Evolutionary conservation across 768 basidiomycete species (phyloP).

Genomic region (Mycena vulgaris): DNA sequence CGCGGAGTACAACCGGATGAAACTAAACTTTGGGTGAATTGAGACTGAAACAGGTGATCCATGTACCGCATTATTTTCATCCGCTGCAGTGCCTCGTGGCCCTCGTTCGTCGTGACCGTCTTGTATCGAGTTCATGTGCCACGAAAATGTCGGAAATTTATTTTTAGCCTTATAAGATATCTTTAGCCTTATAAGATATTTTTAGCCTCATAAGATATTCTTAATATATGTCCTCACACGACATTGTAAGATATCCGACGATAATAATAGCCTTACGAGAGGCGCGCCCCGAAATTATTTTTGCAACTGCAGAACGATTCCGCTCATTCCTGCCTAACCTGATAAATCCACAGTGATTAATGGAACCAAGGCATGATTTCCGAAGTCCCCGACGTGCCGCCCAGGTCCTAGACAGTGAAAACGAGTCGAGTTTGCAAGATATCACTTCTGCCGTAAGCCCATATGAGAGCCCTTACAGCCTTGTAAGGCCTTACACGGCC

Average conservation of each 20-base stretch:
- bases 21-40: conserved; percentile 14
- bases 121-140: conserved; percentile 10
- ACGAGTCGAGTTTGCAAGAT: conserved; percentile 9
- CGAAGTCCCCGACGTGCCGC: conserved; percentile 7
- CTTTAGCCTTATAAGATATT: no score
- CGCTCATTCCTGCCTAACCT: conserved; percentile 5
- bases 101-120: conserved; percentile 11
- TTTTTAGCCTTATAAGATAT: no score
- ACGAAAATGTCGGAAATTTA: conserved; percentile 3
- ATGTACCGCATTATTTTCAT: conserved; percentile 12
- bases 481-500: no score
- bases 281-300: conserved; percentile 1
- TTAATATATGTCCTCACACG: conserved; percentile 3
- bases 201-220: conserved; percentile 1
- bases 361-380: conserved; percentile 1
- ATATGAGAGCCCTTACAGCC: conserved; percentile 3
- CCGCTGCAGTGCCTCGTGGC: conserved; percentile 18
- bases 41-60: conserved; percentile 23
- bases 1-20: conserved; percentile 18
- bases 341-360: background rate
- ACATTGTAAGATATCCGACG: conserved; percentile 4
- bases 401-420: conserved; percentile 9
- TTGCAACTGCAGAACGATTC: conserved; percentile 10
- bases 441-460: conserved; percentile 4
- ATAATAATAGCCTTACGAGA: conserved; percentile 10